Conservation (phyloP, 495 filamentous ascomycete genomes). For the Aspergillus mulundensis region DNA sequence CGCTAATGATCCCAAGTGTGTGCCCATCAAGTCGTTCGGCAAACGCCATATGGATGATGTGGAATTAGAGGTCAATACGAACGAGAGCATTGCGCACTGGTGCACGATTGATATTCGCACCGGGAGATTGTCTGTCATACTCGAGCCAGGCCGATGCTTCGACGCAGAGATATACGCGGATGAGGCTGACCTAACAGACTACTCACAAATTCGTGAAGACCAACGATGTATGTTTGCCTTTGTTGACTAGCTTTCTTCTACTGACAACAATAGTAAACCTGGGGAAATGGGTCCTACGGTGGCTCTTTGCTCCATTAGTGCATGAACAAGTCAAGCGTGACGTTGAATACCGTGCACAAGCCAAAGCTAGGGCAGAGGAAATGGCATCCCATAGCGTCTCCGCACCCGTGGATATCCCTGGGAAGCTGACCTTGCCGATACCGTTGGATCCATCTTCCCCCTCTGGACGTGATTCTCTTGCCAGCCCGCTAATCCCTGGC, state of each 20-base stretch:
- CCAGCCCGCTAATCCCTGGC: conserved; percentile 64
- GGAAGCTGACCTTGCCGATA: conserved; percentile 45
- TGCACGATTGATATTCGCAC: conserved; percentile 92
- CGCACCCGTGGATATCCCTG: conserved; percentile 67
- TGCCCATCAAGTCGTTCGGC: conserved; percentile 80
- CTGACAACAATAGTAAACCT: conserved; percentile 71
- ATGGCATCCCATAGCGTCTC: conserved; percentile 53
- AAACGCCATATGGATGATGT: conserved; percentile 93
- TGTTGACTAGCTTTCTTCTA: not conserved
- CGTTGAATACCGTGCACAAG: conserved; percentile 60
- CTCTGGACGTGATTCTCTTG: conserved; percentile 59
- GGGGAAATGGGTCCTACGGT: conserved; percentile 93
- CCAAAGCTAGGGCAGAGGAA: conserved; percentile 60
- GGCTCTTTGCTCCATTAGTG: conserved; percentile 85
- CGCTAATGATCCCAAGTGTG: conserved; percentile 54
- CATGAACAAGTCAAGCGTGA: conserved; percentile 86
- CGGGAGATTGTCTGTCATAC: conserved; percentile 79
- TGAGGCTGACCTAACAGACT: conserved; percentile 67
- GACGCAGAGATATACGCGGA: conserved; percentile 98
- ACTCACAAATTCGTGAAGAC: conserved; percentile 80
- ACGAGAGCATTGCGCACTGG: conserved; percentile 89
- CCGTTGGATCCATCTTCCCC: conserved; percentile 42
- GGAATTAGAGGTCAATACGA: conserved; percentile 78
- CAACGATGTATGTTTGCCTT: conserved; percentile 71
- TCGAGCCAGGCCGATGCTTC: conserved; percentile 95